These are phyloP conservation scores for Elsinoe necatrix DNA, from an alignment of 2,329 filamentous ascomycete species.

Conservation along the genomic window DNA sequence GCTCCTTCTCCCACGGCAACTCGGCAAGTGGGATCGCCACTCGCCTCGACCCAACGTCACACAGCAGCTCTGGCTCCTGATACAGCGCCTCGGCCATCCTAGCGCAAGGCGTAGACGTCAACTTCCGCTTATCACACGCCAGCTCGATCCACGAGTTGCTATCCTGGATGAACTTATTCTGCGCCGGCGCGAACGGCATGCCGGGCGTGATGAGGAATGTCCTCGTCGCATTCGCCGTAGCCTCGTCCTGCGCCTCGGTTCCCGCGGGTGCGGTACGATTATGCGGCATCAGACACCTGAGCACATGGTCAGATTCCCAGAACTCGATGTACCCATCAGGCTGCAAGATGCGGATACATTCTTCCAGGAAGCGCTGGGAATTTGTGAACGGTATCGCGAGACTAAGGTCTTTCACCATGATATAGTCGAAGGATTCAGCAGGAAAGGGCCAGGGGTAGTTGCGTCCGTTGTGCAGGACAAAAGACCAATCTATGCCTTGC, in stretches of 20 bases:
- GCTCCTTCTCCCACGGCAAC: conserved; percentile 63
- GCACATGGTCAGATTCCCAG: conserved; percentile 80
- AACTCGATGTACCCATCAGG: conserved; percentile 75
- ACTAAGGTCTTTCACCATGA: conserved; percentile 79
- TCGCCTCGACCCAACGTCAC: conserved; percentile 62
- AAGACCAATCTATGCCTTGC: conserved; percentile 77
- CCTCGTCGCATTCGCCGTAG: conserved; percentile 58
- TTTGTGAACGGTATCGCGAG: conserved; percentile 55
- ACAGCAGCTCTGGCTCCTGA: conserved; percentile 67
- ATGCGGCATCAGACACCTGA: conserved; percentile 76
- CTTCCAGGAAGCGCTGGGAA: conserved; percentile 54
- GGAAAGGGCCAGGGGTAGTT: conserved; percentile 67
- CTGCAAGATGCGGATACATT: conserved; percentile 67
- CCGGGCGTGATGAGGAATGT: conserved; percentile 77
- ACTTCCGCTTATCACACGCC: conserved; percentile 61
- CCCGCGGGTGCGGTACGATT: conserved; percentile 50
- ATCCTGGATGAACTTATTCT: conserved; percentile 73
- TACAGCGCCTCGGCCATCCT: conserved; percentile 66
- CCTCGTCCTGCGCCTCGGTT: conserved; percentile 53
- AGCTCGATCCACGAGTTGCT: conserved; percentile 76
- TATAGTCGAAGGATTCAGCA: conserved; percentile 72
- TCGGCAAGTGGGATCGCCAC: conserved; percentile 82
- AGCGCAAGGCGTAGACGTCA: conserved; percentile 70
- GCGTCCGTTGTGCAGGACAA: conserved; percentile 79
- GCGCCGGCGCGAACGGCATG: conserved; percentile 69